Conservation (phyloP, 2,329 filamentous ascomycete genomes). For the Arthrobotrys megalospora region DNA sequence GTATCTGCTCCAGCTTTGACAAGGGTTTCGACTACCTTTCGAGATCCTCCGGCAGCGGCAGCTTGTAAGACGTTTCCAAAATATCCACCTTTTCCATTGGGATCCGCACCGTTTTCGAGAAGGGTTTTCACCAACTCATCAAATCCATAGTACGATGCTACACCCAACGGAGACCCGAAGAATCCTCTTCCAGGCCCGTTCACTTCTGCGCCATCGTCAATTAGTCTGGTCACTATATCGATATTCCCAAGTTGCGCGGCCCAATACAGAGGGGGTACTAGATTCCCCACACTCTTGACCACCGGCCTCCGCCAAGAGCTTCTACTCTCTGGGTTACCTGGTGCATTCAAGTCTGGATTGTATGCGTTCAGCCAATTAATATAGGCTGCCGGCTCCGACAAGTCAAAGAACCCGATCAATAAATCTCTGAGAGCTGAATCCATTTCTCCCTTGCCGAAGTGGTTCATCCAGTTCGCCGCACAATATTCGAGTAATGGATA, state of each 20-base stretch:
- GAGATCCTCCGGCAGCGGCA: constrained; percentile 52
- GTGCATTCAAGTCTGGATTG: constrained; percentile 27
- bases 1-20: constrained; percentile 61
- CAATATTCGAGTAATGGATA: constrained; percentile 50
- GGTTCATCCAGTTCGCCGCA: constrained; percentile 36
- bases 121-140: constrained; percentile 65
- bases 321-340: not conserved
- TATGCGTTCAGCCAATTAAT: constrained; percentile 46
- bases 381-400: constrained; percentile 10
- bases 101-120: constrained; percentile 64
- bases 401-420: constrained; percentile 21
- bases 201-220: constrained; percentile 18
- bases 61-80: constrained; percentile 63
- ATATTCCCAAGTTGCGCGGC: constrained; percentile 18
- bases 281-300: not conserved
- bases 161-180: constrained; percentile 64
- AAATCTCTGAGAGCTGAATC: constrained; percentile 4
- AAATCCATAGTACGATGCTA: constrained; percentile 64
- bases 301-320: not conserved
- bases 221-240: not conserved
- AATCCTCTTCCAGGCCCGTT: constrained; percentile 34
- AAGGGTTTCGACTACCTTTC: constrained; percentile 56
- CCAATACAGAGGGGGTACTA: constrained; percentile 29
- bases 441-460: constrained; percentile 19
- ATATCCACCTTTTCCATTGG: constrained; percentile 62